phyloP scores from a whole-genome alignment of 768 basidiomycete genomes.

The Suillus fuscotomentosus region DNA sequence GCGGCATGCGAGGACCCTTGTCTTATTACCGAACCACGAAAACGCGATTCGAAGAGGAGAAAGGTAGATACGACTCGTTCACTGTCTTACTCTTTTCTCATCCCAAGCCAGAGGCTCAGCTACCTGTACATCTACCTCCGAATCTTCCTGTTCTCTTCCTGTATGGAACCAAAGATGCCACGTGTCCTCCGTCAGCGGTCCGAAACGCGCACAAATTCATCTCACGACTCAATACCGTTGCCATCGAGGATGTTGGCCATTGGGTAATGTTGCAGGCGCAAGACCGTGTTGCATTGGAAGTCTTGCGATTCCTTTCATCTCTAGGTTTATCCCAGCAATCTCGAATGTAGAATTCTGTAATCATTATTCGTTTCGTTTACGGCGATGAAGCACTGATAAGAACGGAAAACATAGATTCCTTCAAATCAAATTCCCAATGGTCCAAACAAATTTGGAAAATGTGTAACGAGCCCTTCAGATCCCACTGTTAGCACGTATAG shows the following conservation, averaged over 20 bases:
- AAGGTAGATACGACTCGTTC: slow-evolving; percentile 21
- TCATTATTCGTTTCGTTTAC: background rate
- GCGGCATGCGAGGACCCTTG: slow-evolving; percentile 66
- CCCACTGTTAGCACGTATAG: background rate
- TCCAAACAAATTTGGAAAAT: background rate
- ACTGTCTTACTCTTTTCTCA: background rate
- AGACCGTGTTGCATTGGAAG: slow-evolving; percentile 48
- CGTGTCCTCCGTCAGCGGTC: slow-evolving; percentile 42
- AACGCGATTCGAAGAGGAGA: slow-evolving; percentile 66
- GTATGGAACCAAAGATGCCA: slow-evolving; percentile 55
- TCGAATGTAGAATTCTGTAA: background rate
- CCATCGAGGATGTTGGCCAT: slow-evolving; percentile 57
- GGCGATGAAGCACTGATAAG: background rate
- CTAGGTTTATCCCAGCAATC: background rate
- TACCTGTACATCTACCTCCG: slow-evolving; percentile 41
- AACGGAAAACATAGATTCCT: background rate
- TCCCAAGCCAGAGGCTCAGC: slow-evolving; percentile 35
- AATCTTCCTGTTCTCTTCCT: slow-evolving; percentile 61
- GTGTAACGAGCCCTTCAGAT: background rate
- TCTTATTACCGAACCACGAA: slow-evolving; percentile 72
- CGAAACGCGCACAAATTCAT: slow-evolving; percentile 49
- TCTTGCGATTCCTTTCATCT: slow-evolving; percentile 45
- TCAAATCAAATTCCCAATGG: background rate
- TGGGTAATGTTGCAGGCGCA: slow-evolving; percentile 69
- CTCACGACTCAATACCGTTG: slow-evolving; percentile 46